phyloP scores from a whole-genome alignment of 805 yeast genomes.

The Kodamaea kakaduensis region DNA sequence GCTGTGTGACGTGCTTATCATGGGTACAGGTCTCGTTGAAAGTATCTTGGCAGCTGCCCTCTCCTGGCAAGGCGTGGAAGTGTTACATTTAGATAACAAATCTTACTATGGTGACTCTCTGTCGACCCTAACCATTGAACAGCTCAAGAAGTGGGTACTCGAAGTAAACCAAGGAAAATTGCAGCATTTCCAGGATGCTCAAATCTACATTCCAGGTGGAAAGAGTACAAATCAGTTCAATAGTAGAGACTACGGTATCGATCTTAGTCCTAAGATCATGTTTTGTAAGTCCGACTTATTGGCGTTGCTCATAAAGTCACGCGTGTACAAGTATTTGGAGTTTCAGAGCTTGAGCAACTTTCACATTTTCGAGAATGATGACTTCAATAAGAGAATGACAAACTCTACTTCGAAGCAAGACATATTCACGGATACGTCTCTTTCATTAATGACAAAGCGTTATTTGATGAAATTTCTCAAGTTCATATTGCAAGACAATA shows the following conservation, averaged over 20 bases:
- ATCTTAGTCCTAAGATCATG: constrained; percentile 78
- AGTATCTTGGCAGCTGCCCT: constrained; percentile 88
- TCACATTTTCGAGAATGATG: constrained; percentile 92
- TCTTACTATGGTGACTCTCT: constrained; percentile 84
- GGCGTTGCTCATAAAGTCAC: constrained; percentile 69
- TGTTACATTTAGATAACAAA: constrained; percentile 82
- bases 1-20: constrained; percentile 77
- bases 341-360: constrained; percentile 84
- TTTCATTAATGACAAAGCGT: constrained; percentile 73
- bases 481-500: constrained; percentile 59
- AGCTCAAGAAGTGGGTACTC: constrained; percentile 76
- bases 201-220: constrained; percentile 67
- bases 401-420: constrained; percentile 76
- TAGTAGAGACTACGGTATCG: constrained; percentile 80
- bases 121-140: constrained; percentile 84
- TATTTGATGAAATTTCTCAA: constrained; percentile 87
- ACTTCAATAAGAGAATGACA: constrained; percentile 73
- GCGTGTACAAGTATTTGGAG: constrained; percentile 88
- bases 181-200: constrained; percentile 62
- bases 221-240: constrained; percentile 47
- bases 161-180: constrained; percentile 52
- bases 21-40: constrained; percentile 91
- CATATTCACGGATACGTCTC: constrained; percentile 82
- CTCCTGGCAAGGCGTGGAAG: constrained; percentile 98
- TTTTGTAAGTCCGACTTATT: constrained; percentile 89